Base-by-base conservation (phyloP, 2,329 filamentous ascomycete genomes). In the Bimuria novae-zelandiae region DNA sequence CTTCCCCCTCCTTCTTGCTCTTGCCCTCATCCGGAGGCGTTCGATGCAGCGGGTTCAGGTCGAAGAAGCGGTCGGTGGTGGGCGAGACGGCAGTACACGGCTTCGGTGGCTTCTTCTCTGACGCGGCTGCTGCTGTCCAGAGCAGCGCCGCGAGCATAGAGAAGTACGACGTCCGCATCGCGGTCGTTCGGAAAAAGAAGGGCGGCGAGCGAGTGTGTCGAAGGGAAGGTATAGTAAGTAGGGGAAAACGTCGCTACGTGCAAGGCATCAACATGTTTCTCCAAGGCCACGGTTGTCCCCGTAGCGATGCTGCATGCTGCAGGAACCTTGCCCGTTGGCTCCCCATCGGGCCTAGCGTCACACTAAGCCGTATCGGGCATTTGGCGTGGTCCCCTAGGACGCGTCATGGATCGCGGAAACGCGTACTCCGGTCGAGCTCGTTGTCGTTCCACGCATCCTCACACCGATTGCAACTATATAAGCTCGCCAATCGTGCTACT, bases 21-120 rank as follows among this genome's bases (percentile, higher is more conserved):
- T 76, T 77, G 8, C 62, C 60, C 7, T 58, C 64, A 8, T 68
- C 68, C 11, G 82, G 80, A 29, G 79, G 78, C 32, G 74, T 74
- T 47, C 85, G 71, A 25, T 79, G 79, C 58, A 88, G 78, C 7
- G 80, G 76, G 60, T 79, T 85, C 23, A 88, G 76, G 65, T 88
- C 84, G 73, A 85, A 87, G 76, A 84, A 87, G 49, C 82, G 76
- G 51, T 84, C 83, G 11, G 79, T 82, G n/a, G 77, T 80, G 3
- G 84, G 81, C 21, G 84, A 86, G 57, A 81, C 79, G 51, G 84
- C 81, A n/a, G 84, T 85, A 68, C 85, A 88, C 56, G 84, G 81
- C 49, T 80, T 78, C 39, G 76, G 69, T n/a, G 75, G 64, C 55
- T 80, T 76, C 55, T 80, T 76, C 60, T 67, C 78, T 70, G 61